These are phyloP conservation scores for Neurospora sp. DNA, from an alignment of 495 filamentous ascomycete species.

Conservation along the genomic window DNA sequence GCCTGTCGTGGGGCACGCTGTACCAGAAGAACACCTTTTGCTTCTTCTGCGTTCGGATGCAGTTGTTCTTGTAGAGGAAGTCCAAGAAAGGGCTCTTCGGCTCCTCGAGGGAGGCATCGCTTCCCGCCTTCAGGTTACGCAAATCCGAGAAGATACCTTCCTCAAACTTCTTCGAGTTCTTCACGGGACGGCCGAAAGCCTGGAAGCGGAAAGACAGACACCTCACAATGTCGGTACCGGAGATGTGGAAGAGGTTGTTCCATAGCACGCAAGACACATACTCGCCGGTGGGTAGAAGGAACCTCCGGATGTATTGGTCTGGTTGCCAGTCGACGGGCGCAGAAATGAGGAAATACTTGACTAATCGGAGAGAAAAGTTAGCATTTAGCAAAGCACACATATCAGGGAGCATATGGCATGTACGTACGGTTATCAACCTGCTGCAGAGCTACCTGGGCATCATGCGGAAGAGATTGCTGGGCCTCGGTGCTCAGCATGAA, in stretches of 20 bases:
- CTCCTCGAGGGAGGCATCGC: constrained; percentile 97
- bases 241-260: constrained; percentile 98
- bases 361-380: constrained; percentile 32
- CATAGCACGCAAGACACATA: constrained; percentile 98
- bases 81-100: constrained; percentile 97
- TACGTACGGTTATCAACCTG: constrained; percentile 95
- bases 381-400: constrained; percentile 9
- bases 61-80: constrained; percentile 99
- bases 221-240: constrained; percentile 96
- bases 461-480: constrained; percentile 89
- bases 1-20: constrained; percentile 92
- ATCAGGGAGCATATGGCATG: neutral
- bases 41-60: constrained; percentile 99
- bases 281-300: constrained; percentile 91
- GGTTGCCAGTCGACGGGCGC: constrained; percentile 96
- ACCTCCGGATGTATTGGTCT: constrained; percentile 93
- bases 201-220: constrained; percentile 98
- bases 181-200: constrained; percentile 93
- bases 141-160: constrained; percentile 98
- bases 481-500: constrained; percentile 97
- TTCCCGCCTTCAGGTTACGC: constrained; percentile 94
- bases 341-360: constrained; percentile 99
- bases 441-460: constrained; percentile 93
- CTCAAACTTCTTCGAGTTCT: constrained; percentile 99
- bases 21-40: constrained; percentile 99